These are phyloP conservation scores for Microcera coccophila DNA, from an alignment of 2,329 filamentous ascomycete genomes.

Conservation along the genomic window DNA sequence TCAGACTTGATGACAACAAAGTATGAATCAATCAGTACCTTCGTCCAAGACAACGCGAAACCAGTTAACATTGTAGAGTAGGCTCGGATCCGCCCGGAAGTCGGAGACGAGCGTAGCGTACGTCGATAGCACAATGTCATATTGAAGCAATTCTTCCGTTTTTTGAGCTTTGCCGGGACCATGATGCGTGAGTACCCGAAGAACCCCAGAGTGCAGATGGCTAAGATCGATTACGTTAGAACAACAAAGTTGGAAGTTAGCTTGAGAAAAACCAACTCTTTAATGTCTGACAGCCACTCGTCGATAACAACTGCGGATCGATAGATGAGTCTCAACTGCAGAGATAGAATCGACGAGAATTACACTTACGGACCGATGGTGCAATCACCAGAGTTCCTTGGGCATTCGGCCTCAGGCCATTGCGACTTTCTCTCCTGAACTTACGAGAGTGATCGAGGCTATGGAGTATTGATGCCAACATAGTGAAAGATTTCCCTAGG, in stretches of 20 bases:
- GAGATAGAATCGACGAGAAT: slow-evolving; percentile 19
- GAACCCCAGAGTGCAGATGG: background rate
- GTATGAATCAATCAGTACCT: slow-evolving; percentile 21
- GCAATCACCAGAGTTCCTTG: too few relatives aligned
- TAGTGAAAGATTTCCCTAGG: slow-evolving; percentile 31
- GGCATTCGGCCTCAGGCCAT: slow-evolving; percentile 27
- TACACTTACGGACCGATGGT: slow-evolving; percentile 5
- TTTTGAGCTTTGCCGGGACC: background rate
- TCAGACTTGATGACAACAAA: background rate
- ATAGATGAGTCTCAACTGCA: slow-evolving; percentile 5
- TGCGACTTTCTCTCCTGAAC: background rate
- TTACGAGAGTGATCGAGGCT: slow-evolving; percentile 19
- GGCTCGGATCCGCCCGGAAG: slow-evolving; percentile 1
- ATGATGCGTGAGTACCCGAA: background rate
- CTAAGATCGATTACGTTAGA: background rate
- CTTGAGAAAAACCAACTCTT: too few relatives aligned
- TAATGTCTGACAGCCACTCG: too few relatives aligned
- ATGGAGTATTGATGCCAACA: slow-evolving; percentile 27
- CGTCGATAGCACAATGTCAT: slow-evolving; percentile 27
- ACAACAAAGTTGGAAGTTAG: too few relatives aligned
- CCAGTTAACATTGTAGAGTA: slow-evolving; percentile 21
- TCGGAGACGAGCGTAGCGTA: slow-evolving; percentile 35
- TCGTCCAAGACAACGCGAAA: slow-evolving; percentile 38
- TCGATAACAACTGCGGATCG: background rate
- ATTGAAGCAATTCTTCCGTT: background rate